Conservation (phyloP, 2,329 filamentous ascomycete species). For the Xylariaceae sp. region DNA sequence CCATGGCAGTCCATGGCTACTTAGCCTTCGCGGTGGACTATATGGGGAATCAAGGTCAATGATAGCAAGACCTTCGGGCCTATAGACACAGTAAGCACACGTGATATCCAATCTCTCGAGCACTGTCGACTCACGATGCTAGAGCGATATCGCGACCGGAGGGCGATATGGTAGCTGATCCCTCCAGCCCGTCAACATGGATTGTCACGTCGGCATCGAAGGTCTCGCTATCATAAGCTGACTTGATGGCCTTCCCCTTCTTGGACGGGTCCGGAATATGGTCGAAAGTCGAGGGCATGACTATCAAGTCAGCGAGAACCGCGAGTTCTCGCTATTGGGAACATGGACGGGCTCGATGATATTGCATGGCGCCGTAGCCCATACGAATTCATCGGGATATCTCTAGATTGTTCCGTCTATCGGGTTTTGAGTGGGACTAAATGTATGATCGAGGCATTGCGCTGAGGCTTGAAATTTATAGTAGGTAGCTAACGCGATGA, state of each 20-base stretch:
- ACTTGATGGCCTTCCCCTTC: constrained; percentile 63
- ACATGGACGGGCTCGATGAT: constrained; percentile 1
- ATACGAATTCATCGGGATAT: constrained; percentile 4
- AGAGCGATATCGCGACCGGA: constrained; percentile 88
- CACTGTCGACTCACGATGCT: constrained; percentile 62
- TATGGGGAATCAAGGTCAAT: constrained; percentile 91
- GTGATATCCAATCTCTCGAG: background rate
- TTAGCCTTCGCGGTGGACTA: constrained; percentile 79
- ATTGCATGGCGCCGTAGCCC: constrained; percentile 11
- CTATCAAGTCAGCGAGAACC: constrained; percentile 20
- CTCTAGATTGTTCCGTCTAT: background rate
- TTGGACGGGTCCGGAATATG: constrained; percentile 50
- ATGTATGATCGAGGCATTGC: background rate
- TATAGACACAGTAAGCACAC: constrained; percentile 37
- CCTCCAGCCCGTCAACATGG: constrained; percentile 78
- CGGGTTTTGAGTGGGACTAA: background rate
- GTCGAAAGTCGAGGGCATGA: constrained; percentile 53
- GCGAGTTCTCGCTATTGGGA: background rate
- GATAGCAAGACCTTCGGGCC: constrained; percentile 83
- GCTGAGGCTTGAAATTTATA: background rate
- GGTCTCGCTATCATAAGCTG: constrained; percentile 81
- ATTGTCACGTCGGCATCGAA: constrained; percentile 86
- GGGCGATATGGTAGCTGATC: constrained; percentile 90
- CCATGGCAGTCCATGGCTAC: constrained; percentile 86
- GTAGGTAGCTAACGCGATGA: background rate